Evolutionary conservation across 805 yeast genomes (phyloP).

Genomic region (Saccharomycopsis sp.): DNA sequence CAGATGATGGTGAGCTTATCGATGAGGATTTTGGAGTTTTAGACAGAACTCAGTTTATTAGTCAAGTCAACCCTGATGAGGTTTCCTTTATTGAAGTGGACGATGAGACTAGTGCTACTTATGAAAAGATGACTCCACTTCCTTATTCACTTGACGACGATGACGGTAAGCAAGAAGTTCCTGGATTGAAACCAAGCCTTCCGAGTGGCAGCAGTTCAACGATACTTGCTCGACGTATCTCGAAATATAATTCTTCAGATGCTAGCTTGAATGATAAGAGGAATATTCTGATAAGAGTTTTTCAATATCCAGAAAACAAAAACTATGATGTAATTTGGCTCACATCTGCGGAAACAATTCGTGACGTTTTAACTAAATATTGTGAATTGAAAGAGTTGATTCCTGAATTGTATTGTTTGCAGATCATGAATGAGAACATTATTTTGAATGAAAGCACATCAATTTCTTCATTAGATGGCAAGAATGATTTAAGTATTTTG

Average conservation of each 20-base stretch:
- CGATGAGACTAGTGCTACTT: not conserved
- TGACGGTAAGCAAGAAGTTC: not conserved
- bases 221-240: not conserved
- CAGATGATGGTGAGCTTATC: constrained; percentile 88
- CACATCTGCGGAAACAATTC: constrained; percentile 22
- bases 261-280: constrained; percentile 5
- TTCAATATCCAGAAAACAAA: constrained; percentile 11
- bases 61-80: constrained; percentile 74
- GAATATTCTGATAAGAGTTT: constrained; percentile 3
- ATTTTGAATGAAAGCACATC: constrained; percentile 33
- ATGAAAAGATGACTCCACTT: constrained; percentile 1
- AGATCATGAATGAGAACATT: constrained; percentile 28
- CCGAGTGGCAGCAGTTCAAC: not conserved
- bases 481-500: constrained; percentile 35
- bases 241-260: constrained; percentile 5
- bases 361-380: constrained; percentile 32
- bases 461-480: constrained; percentile 36
- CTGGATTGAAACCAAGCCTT: constrained; percentile 6
- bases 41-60: constrained; percentile 57
- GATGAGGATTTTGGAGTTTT: constrained; percentile 87
- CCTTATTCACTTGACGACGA: not conserved
- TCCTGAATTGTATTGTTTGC: constrained; percentile 32
- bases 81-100: constrained; percentile 54
- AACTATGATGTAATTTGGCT: constrained; percentile 8
- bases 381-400: constrained; percentile 31